A percentile compares a stretch with the other conserved stretches of the same genome.
phyloP scores from a whole-genome alignment of 2,329 filamentous ascomycete species.

The Magnaporthiopsis rhizophila region DNA sequence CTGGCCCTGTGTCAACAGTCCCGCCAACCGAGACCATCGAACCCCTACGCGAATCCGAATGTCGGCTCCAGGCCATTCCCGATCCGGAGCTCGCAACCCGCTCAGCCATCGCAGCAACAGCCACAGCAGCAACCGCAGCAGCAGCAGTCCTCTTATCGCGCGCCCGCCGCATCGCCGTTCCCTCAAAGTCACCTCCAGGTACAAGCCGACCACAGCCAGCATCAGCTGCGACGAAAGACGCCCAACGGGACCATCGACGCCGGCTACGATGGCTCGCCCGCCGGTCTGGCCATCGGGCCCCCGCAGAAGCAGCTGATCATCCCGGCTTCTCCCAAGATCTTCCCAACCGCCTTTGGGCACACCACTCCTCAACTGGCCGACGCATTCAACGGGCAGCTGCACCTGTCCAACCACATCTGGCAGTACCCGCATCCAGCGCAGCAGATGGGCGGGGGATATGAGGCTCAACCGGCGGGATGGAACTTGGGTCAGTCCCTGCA shows the following conservation, averaged over 20 bases:
- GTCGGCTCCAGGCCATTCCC: conserved; percentile 25
- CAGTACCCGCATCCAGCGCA: not conserved
- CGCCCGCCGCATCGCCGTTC: conserved; percentile 15
- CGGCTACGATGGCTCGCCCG: conserved; percentile 78
- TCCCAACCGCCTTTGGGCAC: conserved; percentile 22
- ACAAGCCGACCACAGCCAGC: conserved; percentile 43
- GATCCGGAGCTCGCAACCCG: conserved; percentile 27
- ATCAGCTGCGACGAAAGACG: conserved; percentile 83
- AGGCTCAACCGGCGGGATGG: conserved; percentile 6
- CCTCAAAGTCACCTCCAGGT: conserved; percentile 8
- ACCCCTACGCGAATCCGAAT: conserved; percentile 12
- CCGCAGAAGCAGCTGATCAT: conserved; percentile 79
- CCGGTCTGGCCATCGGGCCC: conserved; percentile 63
- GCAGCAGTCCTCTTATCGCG: not conserved
- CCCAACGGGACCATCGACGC: conserved; percentile 88
- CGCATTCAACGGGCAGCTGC: conserved; percentile 6
- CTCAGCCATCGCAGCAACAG: conserved; percentile 14
- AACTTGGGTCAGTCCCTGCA: conserved; percentile 4
- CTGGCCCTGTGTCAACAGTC: conserved; percentile 17
- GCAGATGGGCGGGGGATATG: not conserved
- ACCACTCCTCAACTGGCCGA: conserved; percentile 11
- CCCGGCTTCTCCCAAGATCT: conserved; percentile 39
- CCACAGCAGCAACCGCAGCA: conserved; percentile 3
- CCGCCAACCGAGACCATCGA: conserved; percentile 11
- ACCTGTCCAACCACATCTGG: not conserved